Evolutionary conservation across 768 basidiomycete species (phyloP), one percentile per base, ranked within the genome.

Genomic region (Xerocomellus chrysenteron): DNA sequence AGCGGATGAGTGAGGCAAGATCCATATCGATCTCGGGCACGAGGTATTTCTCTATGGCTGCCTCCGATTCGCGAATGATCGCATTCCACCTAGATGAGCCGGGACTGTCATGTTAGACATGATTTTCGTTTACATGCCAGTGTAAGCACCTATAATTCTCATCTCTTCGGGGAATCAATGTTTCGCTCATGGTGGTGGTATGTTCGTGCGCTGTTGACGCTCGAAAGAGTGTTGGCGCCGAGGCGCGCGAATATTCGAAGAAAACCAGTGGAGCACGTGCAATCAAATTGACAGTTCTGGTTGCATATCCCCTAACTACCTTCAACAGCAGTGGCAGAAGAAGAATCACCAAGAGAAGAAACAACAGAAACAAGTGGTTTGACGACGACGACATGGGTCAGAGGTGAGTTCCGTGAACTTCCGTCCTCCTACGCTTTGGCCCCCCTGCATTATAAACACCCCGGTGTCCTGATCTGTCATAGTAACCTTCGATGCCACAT

Each of bases 1-100:
- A 68, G 52, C 80, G 82, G 9, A 84, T 59, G 60, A 80, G 78
- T 0, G 57, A 55, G 50, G 76, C 73, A 57, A 78, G 79, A 1
- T 71, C 57, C 26, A 67, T 52, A 28, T 61, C 24, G 44, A 59
- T 56, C 11, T 12, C 16, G 5, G 53, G 55, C 21, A 33, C 10
- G 32, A 69, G 65, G 41, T 56, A 65, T 28, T 44, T 45, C 5
- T 50, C 47, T 17, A 60, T 42, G 14, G 59, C 16, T 28, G 44
- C 32, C 11, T 59, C 48, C 19, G 67, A 62, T 47, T 58, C 60
- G 5, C 4, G 3, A 8, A 60, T 47, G 37, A 68, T 54, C 11
- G 13, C 14, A 9, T 17, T 48, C 67, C 67, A 66, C 54, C 65
- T 62, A 39, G 54, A 47, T 10, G 26, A 24, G 43, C 11, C 4